Evolutionary conservation across 371 early-diverging fungal genomes (phyloP).

Genomic region (Mortierella sp.): DNA sequence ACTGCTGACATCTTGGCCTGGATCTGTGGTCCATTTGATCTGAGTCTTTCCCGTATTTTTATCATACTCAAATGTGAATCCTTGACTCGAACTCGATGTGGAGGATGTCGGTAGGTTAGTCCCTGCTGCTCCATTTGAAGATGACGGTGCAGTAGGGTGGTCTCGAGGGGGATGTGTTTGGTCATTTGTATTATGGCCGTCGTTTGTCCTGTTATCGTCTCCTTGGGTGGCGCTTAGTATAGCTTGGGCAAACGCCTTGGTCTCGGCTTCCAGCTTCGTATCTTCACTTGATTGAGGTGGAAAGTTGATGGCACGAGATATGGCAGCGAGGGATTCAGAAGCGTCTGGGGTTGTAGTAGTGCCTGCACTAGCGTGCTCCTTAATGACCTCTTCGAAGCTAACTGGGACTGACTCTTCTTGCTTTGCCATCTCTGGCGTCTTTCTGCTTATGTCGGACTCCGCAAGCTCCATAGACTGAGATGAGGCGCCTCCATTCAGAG

Average conservation of each 20-base stretch:
- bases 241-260: slow-evolving; percentile 35
- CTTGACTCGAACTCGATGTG: slow-evolving; percentile 14
- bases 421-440: not conserved
- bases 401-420: not conserved
- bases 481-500: slow-evolving; percentile 12
- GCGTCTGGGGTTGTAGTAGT: too few species aligned
- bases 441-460: too few species aligned
- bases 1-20: slow-evolving; percentile 20
- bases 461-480: not conserved
- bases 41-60: slow-evolving; percentile 52
- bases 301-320: slow-evolving; percentile 48
- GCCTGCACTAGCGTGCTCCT: not conserved
- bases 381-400: slow-evolving; percentile 1
- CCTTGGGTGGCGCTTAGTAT: slow-evolving; percentile 34
- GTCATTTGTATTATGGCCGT: not conserved
- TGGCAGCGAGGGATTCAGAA: slow-evolving; percentile 4
- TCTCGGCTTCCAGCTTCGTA: slow-evolving; percentile 15
- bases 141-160: too few species aligned
- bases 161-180: too few species aligned
- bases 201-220: slow-evolving; percentile 15
- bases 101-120: not conserved
- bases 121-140: not conserved
- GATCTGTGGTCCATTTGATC: slow-evolving; percentile 47
- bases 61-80: slow-evolving; percentile 45
- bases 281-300: slow-evolving; percentile 11